Evolutionary conservation across 2,329 filamentous ascomycete species (phyloP), one percentile per base, ranked within the genome.

Genomic region (Colletotrichum aenigma): DNA sequence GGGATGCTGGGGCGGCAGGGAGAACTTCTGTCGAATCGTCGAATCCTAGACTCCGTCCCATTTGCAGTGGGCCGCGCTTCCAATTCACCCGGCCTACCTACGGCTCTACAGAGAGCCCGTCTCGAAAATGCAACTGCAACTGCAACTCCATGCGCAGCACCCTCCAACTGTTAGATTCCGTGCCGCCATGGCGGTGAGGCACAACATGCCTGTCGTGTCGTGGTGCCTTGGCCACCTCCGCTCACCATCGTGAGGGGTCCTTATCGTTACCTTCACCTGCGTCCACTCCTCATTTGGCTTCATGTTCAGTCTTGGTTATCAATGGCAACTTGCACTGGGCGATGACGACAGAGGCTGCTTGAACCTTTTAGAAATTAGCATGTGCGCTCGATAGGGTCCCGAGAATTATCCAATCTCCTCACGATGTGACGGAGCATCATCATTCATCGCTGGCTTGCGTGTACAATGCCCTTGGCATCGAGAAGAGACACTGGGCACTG

Each of bases 111-210:
- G 55, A 48, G 43, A 21, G 43, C 43, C 43, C 43, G 43, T 21
- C 43, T 52, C 43, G 43, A 52, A 52, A 52, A 52, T 52, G 43
- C 43, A 13, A 26, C 55, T 58, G 55, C 55, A 62, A 13, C 43
- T 67, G 73, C 28, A 61, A 61, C 58, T 61, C 28, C 26, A 64
- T 56, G n/a, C 36, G 61, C 32, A 56, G 30, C 60, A 21, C 55
- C 21, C 60, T 66, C 61, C 61, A 24, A 18, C 64, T 43, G 34
- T 34, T 34, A 28, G 26, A 32, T 28, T 16, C 64, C 70, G 67
- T 74, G 74, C 58, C 21, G 64, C 60, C 58, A 32, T 73, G 58
- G 74, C 74, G 74, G 74, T 76, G 74, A 74, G 30, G 21, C n/a
- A 64, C 30, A 21, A 28, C 18, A 38, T 38, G 48, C 68, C 28